A percentile compares a stretch with the other conserved stretches of the same genome.
These are phyloP conservation scores for Pseudogymnoascus sp. DNA, from an alignment of 2,329 filamentous ascomycete genomes.

Conservation along the genomic window DNA sequence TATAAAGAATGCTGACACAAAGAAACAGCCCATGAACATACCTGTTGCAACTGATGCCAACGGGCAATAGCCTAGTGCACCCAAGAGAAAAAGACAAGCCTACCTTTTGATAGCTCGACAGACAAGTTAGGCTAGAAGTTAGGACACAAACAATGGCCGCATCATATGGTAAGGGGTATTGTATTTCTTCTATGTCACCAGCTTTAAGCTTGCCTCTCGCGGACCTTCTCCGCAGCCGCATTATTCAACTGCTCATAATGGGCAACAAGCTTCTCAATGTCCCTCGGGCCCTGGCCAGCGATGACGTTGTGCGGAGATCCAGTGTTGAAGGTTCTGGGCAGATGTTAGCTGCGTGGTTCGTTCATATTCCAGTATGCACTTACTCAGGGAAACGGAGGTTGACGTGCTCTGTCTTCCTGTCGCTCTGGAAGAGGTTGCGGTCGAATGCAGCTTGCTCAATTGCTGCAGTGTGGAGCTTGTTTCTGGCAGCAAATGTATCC, in stretches of 20 bases:
- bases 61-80: neutral
- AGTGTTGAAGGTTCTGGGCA: constrained; percentile 51
- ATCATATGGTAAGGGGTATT: constrained; percentile 10
- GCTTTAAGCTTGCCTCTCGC: constrained; percentile 18
- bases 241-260: constrained; percentile 52
- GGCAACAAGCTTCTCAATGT: constrained; percentile 50
- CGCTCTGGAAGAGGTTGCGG: constrained; percentile 48
- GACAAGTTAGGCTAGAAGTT: neutral
- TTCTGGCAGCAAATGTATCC: constrained; percentile 44
- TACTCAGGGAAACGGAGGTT: constrained; percentile 58
- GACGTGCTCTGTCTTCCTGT: constrained; percentile 35
- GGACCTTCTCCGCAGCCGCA: constrained; percentile 47
- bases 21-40: neutral
- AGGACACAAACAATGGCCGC: neutral
- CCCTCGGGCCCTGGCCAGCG: constrained; percentile 47
- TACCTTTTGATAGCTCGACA: neutral
- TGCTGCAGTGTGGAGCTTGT: constrained; percentile 50
- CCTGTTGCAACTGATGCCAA: neutral
- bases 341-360: constrained; percentile 10
- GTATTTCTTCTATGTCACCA: constrained; percentile 10
- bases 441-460: constrained; percentile 56
- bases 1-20: neutral
- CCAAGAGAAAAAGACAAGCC: neutral
- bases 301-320: constrained; percentile 56
- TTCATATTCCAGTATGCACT: constrained; percentile 27